Evolutionary conservation across 345 rosid species (phyloP).

Genomic region (Anacardium occidentale): DNA sequence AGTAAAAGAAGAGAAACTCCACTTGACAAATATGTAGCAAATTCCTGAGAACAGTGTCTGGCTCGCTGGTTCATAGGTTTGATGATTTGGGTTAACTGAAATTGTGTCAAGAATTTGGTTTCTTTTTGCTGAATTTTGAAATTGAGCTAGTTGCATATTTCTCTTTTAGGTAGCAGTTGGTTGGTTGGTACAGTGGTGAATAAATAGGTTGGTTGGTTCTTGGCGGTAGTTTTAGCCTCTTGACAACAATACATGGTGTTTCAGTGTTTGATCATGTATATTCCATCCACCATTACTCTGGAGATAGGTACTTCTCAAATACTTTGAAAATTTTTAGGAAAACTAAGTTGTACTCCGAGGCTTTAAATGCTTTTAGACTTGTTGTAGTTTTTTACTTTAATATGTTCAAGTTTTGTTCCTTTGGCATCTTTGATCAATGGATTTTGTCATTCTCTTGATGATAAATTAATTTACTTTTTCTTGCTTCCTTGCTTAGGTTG

Average conservation of each 20-base stretch:
- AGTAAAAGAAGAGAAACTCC: conserved; percentile 15
- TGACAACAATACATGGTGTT: conserved; percentile 30
- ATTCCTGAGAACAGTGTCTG: background rate
- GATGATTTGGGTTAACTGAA: conserved; percentile 10
- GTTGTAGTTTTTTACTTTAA: conserved; percentile 9
- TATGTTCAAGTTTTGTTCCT: background rate
- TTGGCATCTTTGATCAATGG: conserved; percentile 17
- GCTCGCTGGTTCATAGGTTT: background rate
- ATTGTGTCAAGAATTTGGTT: conserved; percentile 13
- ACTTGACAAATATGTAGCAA: conserved; percentile 20
- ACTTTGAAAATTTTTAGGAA: conserved; percentile 31
- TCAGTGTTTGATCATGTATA: conserved; percentile 32
- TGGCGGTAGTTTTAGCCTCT: conserved; percentile 30
- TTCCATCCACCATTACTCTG: conserved; percentile 31
- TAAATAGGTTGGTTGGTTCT: conserved; percentile 27
- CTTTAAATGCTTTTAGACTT: conserved; percentile 21
- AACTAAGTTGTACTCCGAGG: conserved; percentile 35
- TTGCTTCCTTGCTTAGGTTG: background rate
- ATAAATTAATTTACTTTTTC: background rate
- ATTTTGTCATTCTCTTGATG: conserved; percentile 12
- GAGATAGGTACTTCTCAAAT: conserved; percentile 38
- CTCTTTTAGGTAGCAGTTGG: conserved; percentile 23
- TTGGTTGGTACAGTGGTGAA: conserved; percentile 23
- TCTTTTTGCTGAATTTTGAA: background rate
- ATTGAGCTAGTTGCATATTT: background rate